Evolutionary conservation across 176 grass and related monocot species (phyloP).

Genomic region (Zea mays): DNA sequence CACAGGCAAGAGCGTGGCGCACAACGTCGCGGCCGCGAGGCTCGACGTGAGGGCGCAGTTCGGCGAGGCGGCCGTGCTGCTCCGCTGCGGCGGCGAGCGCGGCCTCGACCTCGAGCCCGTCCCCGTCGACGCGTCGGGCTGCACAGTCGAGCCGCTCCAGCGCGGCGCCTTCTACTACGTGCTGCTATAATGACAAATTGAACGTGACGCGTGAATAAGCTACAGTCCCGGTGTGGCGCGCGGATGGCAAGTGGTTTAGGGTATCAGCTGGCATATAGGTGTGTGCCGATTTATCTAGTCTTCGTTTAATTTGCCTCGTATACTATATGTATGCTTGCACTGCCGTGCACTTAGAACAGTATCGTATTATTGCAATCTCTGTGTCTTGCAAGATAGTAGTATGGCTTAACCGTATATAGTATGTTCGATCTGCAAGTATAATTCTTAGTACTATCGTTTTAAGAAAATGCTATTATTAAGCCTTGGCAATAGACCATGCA

Average conservation of each 20-base stretch:
- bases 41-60: constrained; percentile 44
- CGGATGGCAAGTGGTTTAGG: neutral
- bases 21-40: constrained; percentile 29
- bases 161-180: constrained; percentile 51
- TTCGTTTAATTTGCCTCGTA: neutral
- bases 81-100: constrained; percentile 29
- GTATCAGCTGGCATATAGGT: neutral
- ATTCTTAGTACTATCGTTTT: neutral
- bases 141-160: constrained; percentile 62
- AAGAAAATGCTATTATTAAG: neutral
- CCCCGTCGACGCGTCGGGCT: constrained; percentile 46
- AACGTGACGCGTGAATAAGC: neutral
- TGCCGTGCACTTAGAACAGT: neutral
- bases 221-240: neutral
- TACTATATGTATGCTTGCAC: neutral
- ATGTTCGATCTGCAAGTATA: neutral
- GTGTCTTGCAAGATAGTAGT: neutral
- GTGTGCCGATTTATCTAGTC: neutral
- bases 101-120: constrained; percentile 30
- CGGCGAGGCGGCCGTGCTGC: constrained; percentile 45
- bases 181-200: neutral
- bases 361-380: neutral
- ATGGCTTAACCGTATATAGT: neutral
- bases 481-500: neutral
- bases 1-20: constrained; percentile 32